phyloP scores from a whole-genome alignment of 2,329 filamentous ascomycete species.

The Aureobasidium sp. region DNA sequence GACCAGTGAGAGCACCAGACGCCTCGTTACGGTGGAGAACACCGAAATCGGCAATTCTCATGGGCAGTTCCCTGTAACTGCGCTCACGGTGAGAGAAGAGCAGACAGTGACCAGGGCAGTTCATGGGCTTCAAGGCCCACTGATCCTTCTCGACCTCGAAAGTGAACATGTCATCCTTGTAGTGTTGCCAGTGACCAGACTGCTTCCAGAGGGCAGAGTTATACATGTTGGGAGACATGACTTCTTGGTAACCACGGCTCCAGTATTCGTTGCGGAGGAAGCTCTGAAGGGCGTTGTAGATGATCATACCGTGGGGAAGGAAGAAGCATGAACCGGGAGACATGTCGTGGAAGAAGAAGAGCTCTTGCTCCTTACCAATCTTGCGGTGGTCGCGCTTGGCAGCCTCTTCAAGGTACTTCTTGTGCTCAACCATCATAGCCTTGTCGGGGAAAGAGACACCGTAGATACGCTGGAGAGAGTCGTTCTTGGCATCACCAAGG shows the following conservation, averaged over 20 bases:
- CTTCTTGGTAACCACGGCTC: slow-evolving; percentile 88
- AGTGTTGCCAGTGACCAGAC: slow-evolving; percentile 89
- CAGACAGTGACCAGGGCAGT: slow-evolving; percentile 89
- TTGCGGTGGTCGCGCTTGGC: slow-evolving; percentile 92
- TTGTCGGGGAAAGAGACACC: slow-evolving; percentile 97
- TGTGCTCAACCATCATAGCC: slow-evolving; percentile 86
- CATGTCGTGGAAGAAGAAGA: slow-evolving; percentile 92
- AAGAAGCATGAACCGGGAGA: slow-evolving; percentile 94
- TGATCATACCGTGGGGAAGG: slow-evolving; percentile 83
- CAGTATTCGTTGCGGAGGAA: slow-evolving; percentile 85
- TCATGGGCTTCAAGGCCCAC: slow-evolving; percentile 93
- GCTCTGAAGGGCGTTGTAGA: slow-evolving; percentile 80
- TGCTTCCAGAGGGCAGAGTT: slow-evolving; percentile 89
- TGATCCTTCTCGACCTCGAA: slow-evolving; percentile 75
- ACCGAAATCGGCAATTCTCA: slow-evolving; percentile 92
- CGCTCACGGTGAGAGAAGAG: slow-evolving; percentile 78
- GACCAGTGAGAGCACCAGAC: slow-evolving; percentile 80
- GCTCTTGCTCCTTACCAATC: slow-evolving; percentile 90
- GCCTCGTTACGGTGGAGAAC: slow-evolving; percentile 93
- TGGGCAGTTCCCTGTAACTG: slow-evolving; percentile 83
- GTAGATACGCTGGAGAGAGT: slow-evolving; percentile 92
- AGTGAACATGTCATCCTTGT: slow-evolving; percentile 95
- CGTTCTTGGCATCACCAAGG: slow-evolving; percentile 86
- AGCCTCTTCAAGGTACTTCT: slow-evolving; percentile 95
- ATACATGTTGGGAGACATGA: slow-evolving; percentile 95